Conservation (phyloP, 352 stramenopile genomes). For the Pythium sukuiense region DNA sequence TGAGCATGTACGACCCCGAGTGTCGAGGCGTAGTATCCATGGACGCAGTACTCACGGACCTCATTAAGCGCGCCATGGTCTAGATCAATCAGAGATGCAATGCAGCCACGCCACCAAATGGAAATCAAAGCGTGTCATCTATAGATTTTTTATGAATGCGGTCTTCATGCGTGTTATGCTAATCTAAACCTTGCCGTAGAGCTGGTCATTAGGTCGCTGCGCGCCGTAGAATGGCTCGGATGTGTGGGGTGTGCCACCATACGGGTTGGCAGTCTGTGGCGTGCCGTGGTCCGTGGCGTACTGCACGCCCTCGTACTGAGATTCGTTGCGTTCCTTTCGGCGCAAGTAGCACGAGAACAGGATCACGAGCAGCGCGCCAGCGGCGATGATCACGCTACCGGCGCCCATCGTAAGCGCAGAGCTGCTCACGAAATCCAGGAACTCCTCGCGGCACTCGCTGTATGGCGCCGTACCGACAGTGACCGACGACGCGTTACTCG, state of each 20-base stretch:
- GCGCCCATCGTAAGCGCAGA: constrained; percentile 40
- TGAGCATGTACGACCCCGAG: constrained; percentile 21
- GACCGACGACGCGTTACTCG: constrained; percentile 10
- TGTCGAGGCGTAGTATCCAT: constrained; percentile 14
- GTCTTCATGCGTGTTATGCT: background rate
- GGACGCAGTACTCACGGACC: constrained; percentile 16
- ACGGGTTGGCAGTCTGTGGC: constrained; percentile 6
- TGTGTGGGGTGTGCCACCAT: constrained; percentile 16
- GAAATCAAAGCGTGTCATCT: background rate
- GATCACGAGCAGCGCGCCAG: constrained; percentile 44
- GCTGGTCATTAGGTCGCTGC: constrained; percentile 8
- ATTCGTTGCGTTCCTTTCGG: constrained; percentile 25
- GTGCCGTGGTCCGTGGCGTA: constrained; percentile 9
- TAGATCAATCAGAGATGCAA: background rate
- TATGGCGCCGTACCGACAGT: constrained; percentile 43
- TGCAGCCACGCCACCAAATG: background rate
- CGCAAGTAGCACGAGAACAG: constrained; percentile 46
- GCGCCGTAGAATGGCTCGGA: constrained; percentile 11
- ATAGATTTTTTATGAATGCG: background rate
- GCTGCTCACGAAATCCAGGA: constrained; percentile 45
- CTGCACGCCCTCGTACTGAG: constrained; percentile 10
- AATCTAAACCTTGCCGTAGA: constrained; percentile 19
- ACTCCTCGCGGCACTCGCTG: constrained; percentile 43
- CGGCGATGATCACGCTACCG: constrained; percentile 38
- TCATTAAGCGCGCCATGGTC: constrained; percentile 4